These are phyloP conservation scores for Pseudogymnoascus sp. DNA, from an alignment of 2,329 filamentous ascomycete species.

Conservation along the genomic window DNA sequence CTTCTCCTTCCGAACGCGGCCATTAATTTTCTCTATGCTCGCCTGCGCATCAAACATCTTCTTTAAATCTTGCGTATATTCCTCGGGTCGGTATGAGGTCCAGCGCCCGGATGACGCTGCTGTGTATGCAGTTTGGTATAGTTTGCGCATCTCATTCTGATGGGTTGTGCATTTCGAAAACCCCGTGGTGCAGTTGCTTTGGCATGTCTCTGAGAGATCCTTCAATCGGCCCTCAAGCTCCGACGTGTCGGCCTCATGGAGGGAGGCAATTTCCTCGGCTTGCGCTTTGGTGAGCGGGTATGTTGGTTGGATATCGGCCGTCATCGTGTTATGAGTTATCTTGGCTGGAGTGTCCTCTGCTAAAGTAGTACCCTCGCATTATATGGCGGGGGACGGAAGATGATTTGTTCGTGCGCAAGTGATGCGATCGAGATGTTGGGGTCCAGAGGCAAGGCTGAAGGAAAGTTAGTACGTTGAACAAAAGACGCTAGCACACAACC, in stretches of 20 bases:
- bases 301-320: background rate
- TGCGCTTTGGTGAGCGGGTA: background rate
- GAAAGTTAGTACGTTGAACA: background rate
- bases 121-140: background rate
- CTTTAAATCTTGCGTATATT: background rate
- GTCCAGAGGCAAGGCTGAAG: background rate
- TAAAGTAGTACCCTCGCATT: background rate
- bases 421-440: background rate
- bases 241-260: conserved; percentile 1
- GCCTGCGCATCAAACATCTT: background rate
- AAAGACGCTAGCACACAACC: background rate
- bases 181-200: background rate
- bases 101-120: background rate
- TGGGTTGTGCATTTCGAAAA: background rate
- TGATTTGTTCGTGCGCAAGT: background rate
- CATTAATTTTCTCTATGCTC: background rate
- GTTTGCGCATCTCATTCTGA: conserved; percentile 4
- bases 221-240: background rate
- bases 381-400: background rate
- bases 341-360: background rate
- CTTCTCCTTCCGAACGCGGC: background rate
- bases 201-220: background rate
- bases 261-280: background rate
- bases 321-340: conserved; percentile 5
- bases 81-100: background rate